These are phyloP conservation scores for Prunus dulcis DNA, from an alignment of 306 rosid genomes.

Conservation along the genomic window DNA sequence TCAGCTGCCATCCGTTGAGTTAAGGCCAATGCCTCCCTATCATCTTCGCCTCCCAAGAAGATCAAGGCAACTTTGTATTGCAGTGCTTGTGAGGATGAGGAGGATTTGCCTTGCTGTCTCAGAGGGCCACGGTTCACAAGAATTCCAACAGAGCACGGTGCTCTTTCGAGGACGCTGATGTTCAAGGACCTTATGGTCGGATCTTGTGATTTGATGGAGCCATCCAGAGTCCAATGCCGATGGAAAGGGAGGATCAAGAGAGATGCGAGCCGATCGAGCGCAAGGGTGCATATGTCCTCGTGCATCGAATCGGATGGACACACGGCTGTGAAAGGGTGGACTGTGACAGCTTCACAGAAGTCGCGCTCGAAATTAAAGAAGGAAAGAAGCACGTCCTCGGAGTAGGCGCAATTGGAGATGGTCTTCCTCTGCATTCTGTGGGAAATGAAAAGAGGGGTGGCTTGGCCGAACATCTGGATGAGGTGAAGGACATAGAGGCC, in stretches of 20 bases:
- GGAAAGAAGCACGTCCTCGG: constrained; percentile 32
- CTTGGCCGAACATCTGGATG: constrained; percentile 55
- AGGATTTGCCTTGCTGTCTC: background rate
- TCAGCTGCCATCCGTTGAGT: constrained; percentile 46
- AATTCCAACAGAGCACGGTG: constrained; percentile 63
- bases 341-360: constrained; percentile 4
- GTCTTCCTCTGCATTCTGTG: constrained; percentile 39
- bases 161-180: constrained; percentile 32
- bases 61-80: constrained; percentile 37
- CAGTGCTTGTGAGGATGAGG: background rate
- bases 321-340: constrained; percentile 44
- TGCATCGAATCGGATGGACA: constrained; percentile 50
- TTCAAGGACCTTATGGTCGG: constrained; percentile 38
- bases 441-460: constrained; percentile 51
- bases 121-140: constrained; percentile 39
- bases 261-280: constrained; percentile 39
- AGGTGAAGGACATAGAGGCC: constrained; percentile 48
- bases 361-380: constrained; percentile 41
- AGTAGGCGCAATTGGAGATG: constrained; percentile 8
- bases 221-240: constrained; percentile 38
- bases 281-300: constrained; percentile 51
- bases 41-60: constrained; percentile 63
- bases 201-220: constrained; percentile 38
- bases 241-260: constrained; percentile 64
- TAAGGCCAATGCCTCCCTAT: constrained; percentile 46